phyloP scores from a whole-genome alignment of 345 rosid species.

The Rhodamnia rubescens region DNA sequence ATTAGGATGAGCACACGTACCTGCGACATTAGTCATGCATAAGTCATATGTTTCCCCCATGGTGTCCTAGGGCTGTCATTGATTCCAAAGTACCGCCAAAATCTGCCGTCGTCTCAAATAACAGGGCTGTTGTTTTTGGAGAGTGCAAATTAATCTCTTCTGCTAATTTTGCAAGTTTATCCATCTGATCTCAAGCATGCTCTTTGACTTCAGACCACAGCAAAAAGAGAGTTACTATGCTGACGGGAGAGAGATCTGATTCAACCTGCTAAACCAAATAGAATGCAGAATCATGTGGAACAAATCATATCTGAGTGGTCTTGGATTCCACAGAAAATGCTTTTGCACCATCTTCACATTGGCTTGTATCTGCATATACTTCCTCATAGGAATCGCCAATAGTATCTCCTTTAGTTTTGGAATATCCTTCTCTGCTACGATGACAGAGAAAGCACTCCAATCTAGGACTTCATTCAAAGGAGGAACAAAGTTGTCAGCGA shows the following conservation, averaged over 20 bases:
- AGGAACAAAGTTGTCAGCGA: constrained; percentile 81
- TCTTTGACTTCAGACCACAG: neutral
- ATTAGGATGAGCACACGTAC: neutral
- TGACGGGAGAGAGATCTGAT: constrained; percentile 27
- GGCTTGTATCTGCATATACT: constrained; percentile 47
- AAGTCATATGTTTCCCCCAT: neutral
- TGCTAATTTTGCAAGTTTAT: neutral
- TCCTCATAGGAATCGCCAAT: constrained; percentile 47
- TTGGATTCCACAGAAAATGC: constrained; percentile 78
- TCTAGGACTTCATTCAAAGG: constrained; percentile 68
- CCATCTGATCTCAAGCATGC: neutral
- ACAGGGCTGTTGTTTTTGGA: neutral
- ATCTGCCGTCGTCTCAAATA: neutral
- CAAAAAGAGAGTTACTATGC: neutral
- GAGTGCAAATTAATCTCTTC: neutral
- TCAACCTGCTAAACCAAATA: constrained; percentile 66
- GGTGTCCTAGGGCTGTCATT: neutral
- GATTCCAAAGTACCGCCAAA: neutral
- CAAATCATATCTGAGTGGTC: constrained; percentile 65
- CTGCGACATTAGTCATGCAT: neutral
- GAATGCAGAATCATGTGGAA: constrained; percentile 94
- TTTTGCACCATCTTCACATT: constrained; percentile 80
- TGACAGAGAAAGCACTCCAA: constrained; percentile 76
- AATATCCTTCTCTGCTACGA: constrained; percentile 69
- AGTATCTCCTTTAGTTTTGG: constrained; percentile 78